Evolutionary conservation across 2,329 filamentous ascomycete species (phyloP).

Genomic region (Madurella fahalii): DNA sequence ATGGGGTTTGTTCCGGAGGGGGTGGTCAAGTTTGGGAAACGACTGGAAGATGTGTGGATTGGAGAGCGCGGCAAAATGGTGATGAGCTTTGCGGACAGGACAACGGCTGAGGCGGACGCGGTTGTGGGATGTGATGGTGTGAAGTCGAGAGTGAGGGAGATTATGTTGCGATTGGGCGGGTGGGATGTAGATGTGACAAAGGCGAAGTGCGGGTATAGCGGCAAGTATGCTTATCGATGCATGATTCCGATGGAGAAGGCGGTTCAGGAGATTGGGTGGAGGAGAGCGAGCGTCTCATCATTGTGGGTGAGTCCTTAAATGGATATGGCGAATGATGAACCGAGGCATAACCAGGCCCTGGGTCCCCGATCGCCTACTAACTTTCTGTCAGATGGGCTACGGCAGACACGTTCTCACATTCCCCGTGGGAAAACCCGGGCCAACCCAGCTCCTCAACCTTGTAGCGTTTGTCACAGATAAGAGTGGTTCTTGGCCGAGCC

Average conservation of each 20-base stretch:
- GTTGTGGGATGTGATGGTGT: slow-evolving; percentile 59
- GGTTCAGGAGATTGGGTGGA: slow-evolving; percentile 32
- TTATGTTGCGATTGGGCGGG: slow-evolving; percentile 45
- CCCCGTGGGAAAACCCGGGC: slow-evolving; percentile 44
- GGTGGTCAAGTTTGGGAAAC: slow-evolving; percentile 27
- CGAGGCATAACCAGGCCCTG: too few relatives aligned
- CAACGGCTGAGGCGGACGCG: slow-evolving; percentile 28
- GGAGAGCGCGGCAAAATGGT: slow-evolving; percentile 12
- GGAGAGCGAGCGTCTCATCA: background rate
- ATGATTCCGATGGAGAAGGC: slow-evolving; percentile 49
- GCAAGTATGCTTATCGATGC: slow-evolving; percentile 55
- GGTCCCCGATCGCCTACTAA: background rate
- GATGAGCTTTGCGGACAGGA: slow-evolving; percentile 28
- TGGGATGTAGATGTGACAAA: slow-evolving; percentile 30
- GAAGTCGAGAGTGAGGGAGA: slow-evolving; percentile 49
- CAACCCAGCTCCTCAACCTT: slow-evolving; percentile 50
- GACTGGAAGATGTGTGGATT: slow-evolving; percentile 28
- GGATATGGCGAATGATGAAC: too few relatives aligned
- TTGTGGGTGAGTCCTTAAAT: slow-evolving; percentile 23
- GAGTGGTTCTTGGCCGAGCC: slow-evolving; percentile 26
- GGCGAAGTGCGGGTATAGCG: slow-evolving; percentile 45
- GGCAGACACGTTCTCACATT: slow-evolving; percentile 58
- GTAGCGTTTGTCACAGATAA: slow-evolving; percentile 31
- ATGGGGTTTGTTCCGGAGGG: slow-evolving; percentile 23
- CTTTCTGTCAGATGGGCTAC: slow-evolving; percentile 37